Evolutionary conservation across 768 basidiomycete species (phyloP).

Genomic region (Flagelloscypha sp.): DNA sequence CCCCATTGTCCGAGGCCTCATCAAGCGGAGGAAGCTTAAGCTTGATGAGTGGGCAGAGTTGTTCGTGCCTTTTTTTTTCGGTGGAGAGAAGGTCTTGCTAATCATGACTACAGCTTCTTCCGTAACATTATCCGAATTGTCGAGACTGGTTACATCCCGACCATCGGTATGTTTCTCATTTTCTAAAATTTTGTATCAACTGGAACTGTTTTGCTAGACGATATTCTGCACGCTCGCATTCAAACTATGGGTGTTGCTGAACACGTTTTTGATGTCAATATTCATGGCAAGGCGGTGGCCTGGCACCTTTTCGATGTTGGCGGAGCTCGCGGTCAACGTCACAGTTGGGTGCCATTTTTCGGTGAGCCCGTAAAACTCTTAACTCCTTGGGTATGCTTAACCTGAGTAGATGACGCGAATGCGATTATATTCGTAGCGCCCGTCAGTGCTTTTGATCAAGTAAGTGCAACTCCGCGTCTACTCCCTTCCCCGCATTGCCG

Average conservation of each 20-base stretch:
- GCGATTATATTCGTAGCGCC: constrained; percentile 78
- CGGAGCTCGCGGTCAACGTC: constrained; percentile 63
- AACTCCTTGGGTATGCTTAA: neutral
- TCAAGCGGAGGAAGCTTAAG: constrained; percentile 60
- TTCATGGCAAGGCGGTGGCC: constrained; percentile 68
- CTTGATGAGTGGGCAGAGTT: constrained; percentile 87
- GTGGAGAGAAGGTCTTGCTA: constrained; percentile 8
- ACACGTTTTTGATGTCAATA: constrained; percentile 73
- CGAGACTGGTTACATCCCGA: constrained; percentile 60
- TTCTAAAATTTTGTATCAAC: constrained; percentile 15
- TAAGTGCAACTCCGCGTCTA: constrained; percentile 16
- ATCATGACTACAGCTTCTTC: constrained; percentile 48
- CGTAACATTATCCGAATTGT: constrained; percentile 67
- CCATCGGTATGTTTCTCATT: constrained; percentile 44
- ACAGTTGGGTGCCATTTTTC: constrained; percentile 73
- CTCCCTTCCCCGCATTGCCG: constrained; percentile 4
- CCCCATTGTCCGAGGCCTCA: constrained; percentile 59
- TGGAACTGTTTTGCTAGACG: constrained; percentile 39
- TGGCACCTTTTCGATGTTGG: constrained; percentile 72
- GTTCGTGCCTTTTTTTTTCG: constrained; percentile 36
- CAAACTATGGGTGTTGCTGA: constrained; percentile 87
- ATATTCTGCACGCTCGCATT: constrained; percentile 82
- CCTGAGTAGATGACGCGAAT: constrained; percentile 52
- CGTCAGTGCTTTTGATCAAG: constrained; percentile 75
- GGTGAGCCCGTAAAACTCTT: constrained; percentile 10